These are phyloP conservation scores for Penicillium nordicum DNA, from an alignment of 2,329 filamentous ascomycete genomes.

Conservation along the genomic window DNA sequence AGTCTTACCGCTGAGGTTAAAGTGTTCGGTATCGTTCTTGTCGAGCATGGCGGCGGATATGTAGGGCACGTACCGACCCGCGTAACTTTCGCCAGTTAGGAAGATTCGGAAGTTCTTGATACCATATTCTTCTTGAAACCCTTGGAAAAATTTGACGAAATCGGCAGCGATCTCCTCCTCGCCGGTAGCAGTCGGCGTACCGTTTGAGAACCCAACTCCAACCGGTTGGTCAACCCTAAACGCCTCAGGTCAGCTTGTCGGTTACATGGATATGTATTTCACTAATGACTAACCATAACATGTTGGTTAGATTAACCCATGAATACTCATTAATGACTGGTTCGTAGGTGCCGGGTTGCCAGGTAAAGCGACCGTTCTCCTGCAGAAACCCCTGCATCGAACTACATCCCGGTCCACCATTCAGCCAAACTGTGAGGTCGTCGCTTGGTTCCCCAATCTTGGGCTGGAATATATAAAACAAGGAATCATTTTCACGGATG, in stretches of 20 bases:
- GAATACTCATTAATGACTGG: conserved; percentile 65
- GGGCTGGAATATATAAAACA: conserved; percentile 52
- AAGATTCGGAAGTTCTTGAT: conserved; percentile 69
- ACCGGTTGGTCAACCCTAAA: conserved; percentile 42
- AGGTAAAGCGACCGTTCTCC: conserved; percentile 71
- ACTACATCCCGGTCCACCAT: conserved; percentile 54
- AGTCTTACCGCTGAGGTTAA: conserved; percentile 57
- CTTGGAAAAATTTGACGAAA: conserved; percentile 75
- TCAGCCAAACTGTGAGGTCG: conserved; percentile 45
- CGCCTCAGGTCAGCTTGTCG: neutral
- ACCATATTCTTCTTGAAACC: conserved; percentile 67
- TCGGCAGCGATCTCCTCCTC: conserved; percentile 67
- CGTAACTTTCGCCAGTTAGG: conserved; percentile 70
- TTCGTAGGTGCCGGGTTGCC: conserved; percentile 65
- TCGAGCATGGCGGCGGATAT: conserved; percentile 73
- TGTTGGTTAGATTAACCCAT: conserved; percentile 72
- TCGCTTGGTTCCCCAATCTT: conserved; percentile 43
- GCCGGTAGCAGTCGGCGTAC: conserved; percentile 61
- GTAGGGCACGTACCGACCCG: conserved; percentile 66
- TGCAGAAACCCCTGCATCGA: conserved; percentile 68
- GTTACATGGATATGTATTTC: neutral
- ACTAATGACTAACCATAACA: conserved; percentile 61
- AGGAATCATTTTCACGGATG: conserved; percentile 49
- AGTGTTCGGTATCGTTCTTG: conserved; percentile 64
- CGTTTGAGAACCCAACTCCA: conserved; percentile 67